Percentiles rank a stretch among this genome's conserved stretches.
Evolutionary conservation across 1,139 yeast genomes (phyloP).

Genomic region (Lizanozyma gosingica): DNA sequence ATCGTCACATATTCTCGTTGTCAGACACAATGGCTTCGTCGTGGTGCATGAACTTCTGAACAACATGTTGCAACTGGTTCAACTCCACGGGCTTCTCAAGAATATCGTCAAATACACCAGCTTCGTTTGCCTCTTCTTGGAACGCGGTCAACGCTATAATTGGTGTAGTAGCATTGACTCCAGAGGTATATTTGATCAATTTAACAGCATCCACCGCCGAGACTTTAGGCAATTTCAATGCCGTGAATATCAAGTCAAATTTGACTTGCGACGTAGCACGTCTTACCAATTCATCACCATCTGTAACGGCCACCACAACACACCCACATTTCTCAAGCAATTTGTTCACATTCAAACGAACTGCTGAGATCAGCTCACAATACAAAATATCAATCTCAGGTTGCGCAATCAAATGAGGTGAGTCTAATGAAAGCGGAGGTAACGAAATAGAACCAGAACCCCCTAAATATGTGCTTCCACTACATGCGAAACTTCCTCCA

Average conservation of each 20-base stretch:
- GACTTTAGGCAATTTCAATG: slow-evolving; percentile 58
- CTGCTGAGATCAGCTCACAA: slow-evolving; percentile 84
- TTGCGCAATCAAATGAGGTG: not conserved
- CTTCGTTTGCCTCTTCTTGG: slow-evolving; percentile 53
- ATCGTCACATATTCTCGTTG: no score
- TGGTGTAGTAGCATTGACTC: slow-evolving; percentile 69
- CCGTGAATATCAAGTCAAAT: slow-evolving; percentile 78
- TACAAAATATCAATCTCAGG: slow-evolving; percentile 56
- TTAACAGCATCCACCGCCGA: slow-evolving; percentile 71
- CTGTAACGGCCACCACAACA: slow-evolving; percentile 66
- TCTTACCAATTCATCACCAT: slow-evolving; percentile 77
- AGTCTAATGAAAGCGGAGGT: not conserved
- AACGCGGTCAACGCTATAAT: slow-evolving; percentile 70
- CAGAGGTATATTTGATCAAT: slow-evolving; percentile 66
- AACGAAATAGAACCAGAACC: not conserved
- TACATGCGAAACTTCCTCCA: slow-evolving; percentile 3
- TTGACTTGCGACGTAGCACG: slow-evolving; percentile 77
- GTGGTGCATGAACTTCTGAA: slow-evolving; percentile 12
- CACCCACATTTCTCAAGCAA: slow-evolving; percentile 69
- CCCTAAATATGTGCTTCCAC: slow-evolving; percentile 8
- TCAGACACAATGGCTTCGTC: slow-evolving; percentile 25
- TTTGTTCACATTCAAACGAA: slow-evolving; percentile 59
- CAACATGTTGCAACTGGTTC: slow-evolving; percentile 22
- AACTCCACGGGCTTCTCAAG: slow-evolving; percentile 67
- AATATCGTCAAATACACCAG: slow-evolving; percentile 59